Evolutionary conservation across 257 asterid genomes (phyloP).

Genomic region (Nicotiana benthamiana): DNA sequence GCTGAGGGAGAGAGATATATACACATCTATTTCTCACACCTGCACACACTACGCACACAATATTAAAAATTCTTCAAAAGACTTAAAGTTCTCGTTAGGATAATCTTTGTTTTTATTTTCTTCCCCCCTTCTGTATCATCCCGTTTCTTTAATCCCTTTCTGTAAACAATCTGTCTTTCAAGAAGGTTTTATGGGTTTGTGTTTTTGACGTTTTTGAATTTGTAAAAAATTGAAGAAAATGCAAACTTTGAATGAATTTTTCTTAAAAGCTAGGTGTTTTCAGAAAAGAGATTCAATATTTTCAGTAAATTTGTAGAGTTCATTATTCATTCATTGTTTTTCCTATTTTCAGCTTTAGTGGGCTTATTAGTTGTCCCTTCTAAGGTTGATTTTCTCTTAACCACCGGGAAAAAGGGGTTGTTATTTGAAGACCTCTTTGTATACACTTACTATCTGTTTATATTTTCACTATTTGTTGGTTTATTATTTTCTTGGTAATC

Average conservation of each 20-base stretch:
- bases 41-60: slow-evolving; percentile 39
- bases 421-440: slow-evolving; percentile 43
- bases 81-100: not conserved
- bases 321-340: not conserved
- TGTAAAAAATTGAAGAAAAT: slow-evolving; percentile 4
- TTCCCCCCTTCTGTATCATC: slow-evolving; percentile 37
- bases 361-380: slow-evolving; percentile 67
- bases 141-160: slow-evolving; percentile 88
- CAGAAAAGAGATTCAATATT: slow-evolving; percentile 52
- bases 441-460: not conserved
- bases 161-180: slow-evolving; percentile 57
- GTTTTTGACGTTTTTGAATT: not conserved
- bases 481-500: not conserved
- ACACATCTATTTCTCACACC: slow-evolving; percentile 33
- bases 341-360: slow-evolving; percentile 16
- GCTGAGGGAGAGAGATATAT: slow-evolving; percentile 26
- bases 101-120: not conserved
- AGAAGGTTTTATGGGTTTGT: slow-evolving; percentile 31
- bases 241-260: slow-evolving; percentile 38
- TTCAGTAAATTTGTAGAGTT: not conserved
- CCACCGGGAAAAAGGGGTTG: slow-evolving; percentile 38
- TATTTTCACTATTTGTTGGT: not conserved
- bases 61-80: not conserved
- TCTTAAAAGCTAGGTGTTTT: slow-evolving; percentile 56
- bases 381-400: slow-evolving; percentile 7